Conservation (phyloP, 73 alveolate genomes). For the Paramecium tetraurelia region DNA sequence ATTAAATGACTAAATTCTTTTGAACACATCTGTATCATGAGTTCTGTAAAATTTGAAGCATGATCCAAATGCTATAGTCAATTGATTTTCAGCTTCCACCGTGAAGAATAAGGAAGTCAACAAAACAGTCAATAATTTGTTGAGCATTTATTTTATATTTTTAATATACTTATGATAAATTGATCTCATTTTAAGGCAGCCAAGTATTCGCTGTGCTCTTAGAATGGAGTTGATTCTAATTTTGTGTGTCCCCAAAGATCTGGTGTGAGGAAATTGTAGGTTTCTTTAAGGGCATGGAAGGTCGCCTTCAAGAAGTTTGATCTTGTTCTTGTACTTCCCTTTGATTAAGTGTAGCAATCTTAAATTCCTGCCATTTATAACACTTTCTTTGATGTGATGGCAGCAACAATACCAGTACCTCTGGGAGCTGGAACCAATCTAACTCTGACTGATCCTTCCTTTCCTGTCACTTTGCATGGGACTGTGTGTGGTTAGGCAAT, state of each 20-base stretch:
- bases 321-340: slow-evolving; percentile 97
- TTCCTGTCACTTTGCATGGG: slow-evolving; percentile 98
- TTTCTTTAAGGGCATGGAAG: slow-evolving; percentile 95
- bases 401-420: slow-evolving; percentile 99
- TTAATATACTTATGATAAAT: slow-evolving; percentile 51
- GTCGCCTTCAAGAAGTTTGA: slow-evolving; percentile 99
- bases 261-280: slow-evolving; percentile 98
- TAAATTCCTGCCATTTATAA: slow-evolving; percentile 98
- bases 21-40: slow-evolving; percentile 38
- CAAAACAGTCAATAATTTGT: background rate
- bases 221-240: slow-evolving; percentile 84
- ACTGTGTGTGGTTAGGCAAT: slow-evolving; percentile 99
- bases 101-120: background rate
- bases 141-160: slow-evolving; percentile 8
- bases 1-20: slow-evolving; percentile 11
- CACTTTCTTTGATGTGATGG: slow-evolving; percentile 99
- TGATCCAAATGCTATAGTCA: slow-evolving; percentile 55
- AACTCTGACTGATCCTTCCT: slow-evolving; percentile 99
- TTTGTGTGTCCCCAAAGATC: slow-evolving; percentile 95
- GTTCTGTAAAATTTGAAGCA: slow-evolving; percentile 42
- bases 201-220: slow-evolving; percentile 81
- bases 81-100: background rate
- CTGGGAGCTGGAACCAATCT: slow-evolving; percentile 99
- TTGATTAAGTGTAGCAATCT: slow-evolving; percentile 96
- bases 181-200: background rate